A percentile compares a stretch with the other conserved stretches of the same genome.
Conservation (phyloP, 2,329 filamentous ascomycete species). For the Sporothrix variecibatus region DNA sequence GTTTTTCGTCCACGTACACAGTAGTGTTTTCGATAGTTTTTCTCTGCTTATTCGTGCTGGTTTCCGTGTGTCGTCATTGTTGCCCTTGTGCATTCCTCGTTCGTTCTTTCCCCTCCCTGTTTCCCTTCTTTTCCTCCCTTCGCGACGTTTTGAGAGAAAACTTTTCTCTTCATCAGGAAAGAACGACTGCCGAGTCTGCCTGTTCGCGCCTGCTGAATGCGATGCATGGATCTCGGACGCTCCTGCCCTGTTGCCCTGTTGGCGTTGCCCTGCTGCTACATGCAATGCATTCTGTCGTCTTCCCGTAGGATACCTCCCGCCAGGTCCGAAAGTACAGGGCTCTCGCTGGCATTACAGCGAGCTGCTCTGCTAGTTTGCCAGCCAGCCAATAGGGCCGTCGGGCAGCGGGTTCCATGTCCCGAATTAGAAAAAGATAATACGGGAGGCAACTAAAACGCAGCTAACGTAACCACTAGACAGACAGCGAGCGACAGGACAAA, state of each 20-base stretch:
- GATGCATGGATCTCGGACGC: conserved; percentile 6
- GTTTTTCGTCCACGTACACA: background rate
- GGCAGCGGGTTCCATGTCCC: conserved; percentile 34
- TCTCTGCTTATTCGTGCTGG: background rate
- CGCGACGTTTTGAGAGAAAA: background rate
- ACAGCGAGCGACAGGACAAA: background rate
- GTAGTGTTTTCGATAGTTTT: background rate
- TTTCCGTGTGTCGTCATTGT: background rate
- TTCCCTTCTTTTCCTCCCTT: background rate
- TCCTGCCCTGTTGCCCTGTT: background rate
- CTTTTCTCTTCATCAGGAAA: background rate
- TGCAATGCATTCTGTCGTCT: background rate
- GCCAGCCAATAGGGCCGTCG: conserved; percentile 23
- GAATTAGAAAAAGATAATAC: conserved; percentile 41
- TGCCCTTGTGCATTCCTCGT: conserved; percentile 3
- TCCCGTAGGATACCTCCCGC: background rate
- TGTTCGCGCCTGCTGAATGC: conserved; percentile 12
- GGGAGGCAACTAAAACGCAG: conserved; percentile 22
- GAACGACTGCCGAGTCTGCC: background rate
- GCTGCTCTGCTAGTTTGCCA: background rate
- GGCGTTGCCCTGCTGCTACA: background rate
- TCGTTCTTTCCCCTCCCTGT: background rate
- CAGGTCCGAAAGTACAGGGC: background rate
- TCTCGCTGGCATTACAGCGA: background rate
- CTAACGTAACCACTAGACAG: background rate